A percentile compares a stretch with the other conserved stretches of the same genome.
These are phyloP conservation scores for Pythium aristosporum DNA, from an alignment of 352 stramenopile genomes.

Conservation along the genomic window DNA sequence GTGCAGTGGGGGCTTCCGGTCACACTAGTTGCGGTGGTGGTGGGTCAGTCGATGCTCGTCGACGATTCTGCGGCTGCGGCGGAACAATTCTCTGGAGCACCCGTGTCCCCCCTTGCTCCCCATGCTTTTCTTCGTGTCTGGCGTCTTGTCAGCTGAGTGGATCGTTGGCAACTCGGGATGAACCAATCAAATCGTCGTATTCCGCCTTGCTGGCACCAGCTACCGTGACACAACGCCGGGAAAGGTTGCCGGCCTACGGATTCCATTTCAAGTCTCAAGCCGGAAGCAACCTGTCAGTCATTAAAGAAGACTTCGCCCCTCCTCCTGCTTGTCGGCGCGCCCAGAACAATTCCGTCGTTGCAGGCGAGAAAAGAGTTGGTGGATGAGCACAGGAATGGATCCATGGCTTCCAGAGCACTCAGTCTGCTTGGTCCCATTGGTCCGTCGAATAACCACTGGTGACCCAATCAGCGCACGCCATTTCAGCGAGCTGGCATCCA, in stretches of 20 bases:
- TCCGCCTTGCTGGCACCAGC: conserved; percentile 14
- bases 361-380: conserved; percentile 1
- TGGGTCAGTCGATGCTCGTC: not conserved
- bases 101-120: not conserved
- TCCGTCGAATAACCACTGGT: not conserved
- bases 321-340: not conserved
- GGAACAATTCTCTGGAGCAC: too few relatives aligned
- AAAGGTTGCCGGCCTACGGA: not conserved
- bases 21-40: too few relatives aligned
- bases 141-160: conserved; percentile 9
- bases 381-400: not conserved
- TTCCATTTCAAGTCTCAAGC: not conserved
- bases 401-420: not conserved
- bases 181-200: conserved; percentile 20
- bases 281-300: not conserved
- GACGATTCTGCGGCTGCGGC: not conserved
- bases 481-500: conserved; percentile 19
- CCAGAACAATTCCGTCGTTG: not conserved
- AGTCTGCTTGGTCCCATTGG: conserved; percentile 6
- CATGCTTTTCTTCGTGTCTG: conserved; percentile 17
- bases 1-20: too few relatives aligned
- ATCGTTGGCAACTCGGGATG: conserved; percentile 1
- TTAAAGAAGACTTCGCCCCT: not conserved
- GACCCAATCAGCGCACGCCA: conserved; percentile 11
- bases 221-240: not conserved